Evolutionary conservation across 208 protist genomes (phyloP).

Genomic region (Porcisia deanei): DNA sequence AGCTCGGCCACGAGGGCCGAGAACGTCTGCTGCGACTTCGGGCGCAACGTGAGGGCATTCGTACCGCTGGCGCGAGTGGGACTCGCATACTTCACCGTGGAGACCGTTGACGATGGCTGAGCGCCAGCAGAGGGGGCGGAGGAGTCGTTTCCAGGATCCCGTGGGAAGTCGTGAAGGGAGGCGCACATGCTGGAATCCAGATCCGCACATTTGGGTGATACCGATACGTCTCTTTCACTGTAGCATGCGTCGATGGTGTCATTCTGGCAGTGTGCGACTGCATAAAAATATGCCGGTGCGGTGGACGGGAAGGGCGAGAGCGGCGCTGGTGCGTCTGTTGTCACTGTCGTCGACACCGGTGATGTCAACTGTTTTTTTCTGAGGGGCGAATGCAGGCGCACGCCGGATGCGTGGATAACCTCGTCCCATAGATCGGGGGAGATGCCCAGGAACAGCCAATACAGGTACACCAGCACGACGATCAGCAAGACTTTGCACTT

Average conservation of each 20-base stretch:
- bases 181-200: not conserved
- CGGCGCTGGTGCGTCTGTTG: not conserved
- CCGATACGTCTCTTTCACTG: not conserved
- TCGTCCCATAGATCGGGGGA: constrained; percentile 30
- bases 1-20: constrained; percentile 20
- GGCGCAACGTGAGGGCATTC: not conserved
- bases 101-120: not conserved
- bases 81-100: not conserved
- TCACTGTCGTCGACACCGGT: not conserved
- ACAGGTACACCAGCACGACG: constrained; percentile 33
- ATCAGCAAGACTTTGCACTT: constrained; percentile 7
- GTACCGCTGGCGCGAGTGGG: not conserved
- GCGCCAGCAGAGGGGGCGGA: not conserved
- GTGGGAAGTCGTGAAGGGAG: not conserved
- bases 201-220: not conserved
- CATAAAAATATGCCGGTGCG: not conserved
- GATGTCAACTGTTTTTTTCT: not conserved
- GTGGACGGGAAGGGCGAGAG: not conserved
- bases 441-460: constrained; percentile 38
- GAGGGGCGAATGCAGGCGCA: constrained; percentile 8
- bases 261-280: not conserved
- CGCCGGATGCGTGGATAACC: constrained; percentile 28
- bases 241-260: not conserved
- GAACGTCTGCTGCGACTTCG: constrained; percentile 10
- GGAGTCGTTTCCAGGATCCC: not conserved